Evolutionary conservation across 345 rosid species (phyloP), one percentile per base, ranked within the genome.

Genomic region (Excoecaria agallocha): DNA sequence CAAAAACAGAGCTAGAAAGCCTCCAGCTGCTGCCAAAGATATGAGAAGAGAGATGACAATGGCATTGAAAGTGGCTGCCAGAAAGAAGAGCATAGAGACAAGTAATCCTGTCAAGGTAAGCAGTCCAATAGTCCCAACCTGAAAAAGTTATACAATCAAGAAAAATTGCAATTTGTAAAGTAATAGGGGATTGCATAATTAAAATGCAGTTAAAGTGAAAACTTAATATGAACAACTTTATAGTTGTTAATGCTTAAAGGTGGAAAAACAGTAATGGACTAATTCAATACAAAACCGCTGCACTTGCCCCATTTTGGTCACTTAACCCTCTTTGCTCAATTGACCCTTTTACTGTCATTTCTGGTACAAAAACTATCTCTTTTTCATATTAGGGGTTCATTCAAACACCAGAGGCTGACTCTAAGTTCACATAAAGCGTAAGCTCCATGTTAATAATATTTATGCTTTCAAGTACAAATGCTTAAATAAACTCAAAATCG

Each of bases 1-100:
- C 63, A 89, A 85, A 86, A 91, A 95, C 35, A 95, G 69, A 69
- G 98, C 94, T 85, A 95, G 81, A 85, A 93, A 88, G 30, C 97
- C 93, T 55, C 98, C 97, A 12, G 90, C 98, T 22, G 89, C 89
- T 17, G 96, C 98, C 80, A 95, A 77, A 74, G 98, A 89, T 80
- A 95, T 58, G 72, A 95, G 82, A 73, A 95, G 88, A 60, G 94
- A 91, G 25, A 95, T 63, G 50, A 90, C 69, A 69, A 93, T 81
- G 45, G 97, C 96, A 77, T 89, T 93, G 63, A 69, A 75, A 39
- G 97, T 91, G 35, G 99, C 98, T 60, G 89, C 90, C 76, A 90
- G 73, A 68, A 95, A 88, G 87, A 95, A 91, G 70, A 93, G 87
- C 85, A 84, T 80, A 84, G 92, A 95, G 20, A 88, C 79, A 7